phyloP scores from a whole-genome alignment of 176 grass and related monocot genomes.

The Paspalum notatum region DNA sequence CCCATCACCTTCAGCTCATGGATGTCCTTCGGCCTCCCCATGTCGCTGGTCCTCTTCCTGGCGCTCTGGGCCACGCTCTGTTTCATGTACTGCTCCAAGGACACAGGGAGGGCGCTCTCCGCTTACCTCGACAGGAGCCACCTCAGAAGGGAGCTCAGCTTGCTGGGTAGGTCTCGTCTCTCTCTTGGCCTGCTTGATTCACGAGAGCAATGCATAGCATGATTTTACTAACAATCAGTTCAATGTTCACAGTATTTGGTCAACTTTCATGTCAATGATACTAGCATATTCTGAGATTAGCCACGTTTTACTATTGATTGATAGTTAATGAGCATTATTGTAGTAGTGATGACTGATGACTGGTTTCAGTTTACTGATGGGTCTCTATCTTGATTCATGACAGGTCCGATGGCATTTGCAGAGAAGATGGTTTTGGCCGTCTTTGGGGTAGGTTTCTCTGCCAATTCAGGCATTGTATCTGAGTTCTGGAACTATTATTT shows the following conservation, averaged over 20 bases:
- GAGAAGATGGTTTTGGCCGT: slow-evolving; percentile 90
- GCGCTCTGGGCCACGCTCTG: slow-evolving; percentile 73
- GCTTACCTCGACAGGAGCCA: slow-evolving; percentile 80
- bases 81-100: slow-evolving; percentile 71
- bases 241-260: too few relatives aligned
- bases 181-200: not conserved
- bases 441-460: slow-evolving; percentile 61
- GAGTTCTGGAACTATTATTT: not conserved
- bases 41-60: slow-evolving; percentile 68
- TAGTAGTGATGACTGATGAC: not conserved
- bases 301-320: not conserved
- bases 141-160: slow-evolving; percentile 75
- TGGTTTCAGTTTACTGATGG: not conserved
- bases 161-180: slow-evolving; percentile 49
- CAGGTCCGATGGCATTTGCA: slow-evolving; percentile 94
- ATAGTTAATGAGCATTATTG: not conserved
- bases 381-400: slow-evolving; percentile 5
- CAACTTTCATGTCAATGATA: too few relatives aligned
- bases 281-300: slow-evolving; percentile 34
- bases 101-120: slow-evolving; percentile 60
- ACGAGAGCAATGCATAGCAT: not conserved
- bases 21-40: slow-evolving; percentile 80
- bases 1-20: slow-evolving; percentile 89
- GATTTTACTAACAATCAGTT: not conserved
- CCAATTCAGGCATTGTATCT: not conserved